Evolutionary conservation across 2,329 filamentous ascomycete genomes (phyloP).

Genomic region (Blumeria hordei): DNA sequence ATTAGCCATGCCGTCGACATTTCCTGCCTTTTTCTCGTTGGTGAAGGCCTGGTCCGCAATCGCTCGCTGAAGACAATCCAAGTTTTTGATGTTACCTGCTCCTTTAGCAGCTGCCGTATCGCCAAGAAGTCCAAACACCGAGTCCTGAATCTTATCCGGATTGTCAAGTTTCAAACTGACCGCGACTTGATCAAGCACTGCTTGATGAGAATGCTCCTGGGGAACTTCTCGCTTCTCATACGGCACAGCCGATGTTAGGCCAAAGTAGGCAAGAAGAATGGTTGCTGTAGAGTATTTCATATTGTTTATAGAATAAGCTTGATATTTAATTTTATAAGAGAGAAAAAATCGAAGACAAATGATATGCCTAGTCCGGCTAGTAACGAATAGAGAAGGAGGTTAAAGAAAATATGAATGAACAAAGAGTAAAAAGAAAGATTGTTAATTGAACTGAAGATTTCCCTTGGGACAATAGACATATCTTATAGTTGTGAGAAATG

Average conservation of each 20-base stretch:
- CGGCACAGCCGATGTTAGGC: slow-evolving; percentile 12
- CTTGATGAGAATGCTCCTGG: slow-evolving; percentile 30
- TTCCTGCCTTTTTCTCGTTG: slow-evolving; percentile 29
- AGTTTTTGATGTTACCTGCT: slow-evolving; percentile 23
- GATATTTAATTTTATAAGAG: neutral
- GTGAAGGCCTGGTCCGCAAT: slow-evolving; percentile 35
- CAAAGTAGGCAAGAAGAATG: slow-evolving; percentile 12
- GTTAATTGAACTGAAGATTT: too few species aligned
- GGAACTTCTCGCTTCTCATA: slow-evolving; percentile 24
- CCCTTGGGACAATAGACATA: too few species aligned
- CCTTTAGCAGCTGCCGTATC: slow-evolving; percentile 24
- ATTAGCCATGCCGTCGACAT: slow-evolving; percentile 26
- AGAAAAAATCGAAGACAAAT: too few species aligned
- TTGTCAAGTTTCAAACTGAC: slow-evolving; percentile 23
- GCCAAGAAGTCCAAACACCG: slow-evolving; percentile 28
- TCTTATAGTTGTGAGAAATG: too few species aligned
- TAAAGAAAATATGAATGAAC: too few species aligned
- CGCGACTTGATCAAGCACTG: slow-evolving; percentile 22
- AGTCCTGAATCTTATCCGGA: slow-evolving; percentile 22
- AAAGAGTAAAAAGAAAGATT: too few species aligned
- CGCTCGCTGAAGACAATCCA: slow-evolving; percentile 34
- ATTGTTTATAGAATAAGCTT: slow-evolving; percentile 6
- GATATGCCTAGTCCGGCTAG: too few species aligned
- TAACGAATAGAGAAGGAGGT: too few species aligned
- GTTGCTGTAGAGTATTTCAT: slow-evolving; percentile 16